Evolutionary conservation across 768 basidiomycete species (phyloP).

Genomic region (Rhodotorula diobovata): DNA sequence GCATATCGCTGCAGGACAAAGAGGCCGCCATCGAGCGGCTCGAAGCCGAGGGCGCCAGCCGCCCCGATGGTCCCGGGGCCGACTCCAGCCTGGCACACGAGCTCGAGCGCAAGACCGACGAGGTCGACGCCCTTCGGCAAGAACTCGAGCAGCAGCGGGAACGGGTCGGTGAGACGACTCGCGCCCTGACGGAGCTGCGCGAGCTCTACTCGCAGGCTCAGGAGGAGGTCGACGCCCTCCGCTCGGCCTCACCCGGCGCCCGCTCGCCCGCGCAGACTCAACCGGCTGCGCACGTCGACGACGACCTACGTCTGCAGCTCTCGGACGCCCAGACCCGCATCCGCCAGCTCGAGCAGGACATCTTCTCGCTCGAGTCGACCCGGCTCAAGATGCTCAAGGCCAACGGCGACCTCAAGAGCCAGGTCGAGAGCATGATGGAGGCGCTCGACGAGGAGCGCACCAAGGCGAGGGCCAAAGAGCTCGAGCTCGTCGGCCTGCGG

Average conservation of each 20-base stretch:
- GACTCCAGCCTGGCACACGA: constrained; percentile 10
- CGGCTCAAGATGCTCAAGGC: constrained; percentile 51
- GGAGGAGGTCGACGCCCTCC: constrained; percentile 22
- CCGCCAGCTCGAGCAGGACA: constrained; percentile 65
- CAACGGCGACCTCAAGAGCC: constrained; percentile 38
- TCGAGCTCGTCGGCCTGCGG: not conserved
- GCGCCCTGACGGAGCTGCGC: constrained; percentile 21
- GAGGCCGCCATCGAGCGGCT: constrained; percentile 54
- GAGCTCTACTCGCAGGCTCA: constrained; percentile 8
- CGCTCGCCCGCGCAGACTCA: not conserved
- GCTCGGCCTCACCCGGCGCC: not conserved
- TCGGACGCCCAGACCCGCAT: constrained; percentile 75
- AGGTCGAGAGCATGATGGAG: constrained; percentile 34
- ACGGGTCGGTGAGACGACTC: constrained; percentile 44
- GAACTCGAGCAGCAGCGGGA: constrained; percentile 40
- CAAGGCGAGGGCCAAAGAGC: constrained; percentile 12
- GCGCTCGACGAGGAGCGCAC: constrained; percentile 32
- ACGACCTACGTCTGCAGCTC: constrained; percentile 66
- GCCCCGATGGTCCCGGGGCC: constrained; percentile 17
- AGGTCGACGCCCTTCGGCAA: constrained; percentile 12
- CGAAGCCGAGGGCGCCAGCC: constrained; percentile 13
- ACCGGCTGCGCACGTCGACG: constrained; percentile 49
- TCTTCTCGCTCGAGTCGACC: constrained; percentile 68
- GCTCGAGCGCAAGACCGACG: constrained; percentile 16
- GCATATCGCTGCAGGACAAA: constrained; percentile 14